Evolutionary conservation across 2,329 filamentous ascomycete species (phyloP).

Genomic region (Diatrype stigma): DNA sequence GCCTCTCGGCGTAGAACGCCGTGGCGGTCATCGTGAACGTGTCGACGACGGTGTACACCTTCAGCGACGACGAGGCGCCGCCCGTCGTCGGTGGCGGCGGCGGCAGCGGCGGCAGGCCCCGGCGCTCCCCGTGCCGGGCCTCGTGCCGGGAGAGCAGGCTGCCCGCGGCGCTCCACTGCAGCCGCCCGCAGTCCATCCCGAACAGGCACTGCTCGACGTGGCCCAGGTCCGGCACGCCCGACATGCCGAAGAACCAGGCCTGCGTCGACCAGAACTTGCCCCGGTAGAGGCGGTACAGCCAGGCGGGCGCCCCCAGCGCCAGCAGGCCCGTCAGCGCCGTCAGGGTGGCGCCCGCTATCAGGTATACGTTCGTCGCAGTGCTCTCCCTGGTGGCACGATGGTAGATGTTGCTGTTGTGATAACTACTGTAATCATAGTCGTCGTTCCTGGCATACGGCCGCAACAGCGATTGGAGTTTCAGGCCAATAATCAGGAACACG

Average conservation of each 20-base stretch:
- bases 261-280: conserved; percentile 14
- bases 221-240: conserved; percentile 5
- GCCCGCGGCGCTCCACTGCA: background rate
- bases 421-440: too few species aligned
- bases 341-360: conserved; percentile 1
- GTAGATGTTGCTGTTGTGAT: too few species aligned
- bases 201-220: background rate
- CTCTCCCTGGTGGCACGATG: too few species aligned
- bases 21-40: conserved; percentile 6
- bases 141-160: background rate
- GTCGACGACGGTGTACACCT: conserved; percentile 6
- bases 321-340: conserved; percentile 2
- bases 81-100: background rate
- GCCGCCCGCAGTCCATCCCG: background rate
- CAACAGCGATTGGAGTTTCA: background rate
- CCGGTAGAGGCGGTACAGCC: conserved; percentile 7
- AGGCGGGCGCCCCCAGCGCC: background rate
- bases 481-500: background rate
- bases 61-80: background rate
- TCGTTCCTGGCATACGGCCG: too few species aligned
- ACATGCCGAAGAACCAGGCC: conserved; percentile 8
- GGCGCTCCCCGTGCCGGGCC: background rate
- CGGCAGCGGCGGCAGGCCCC: background rate
- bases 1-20: conserved; percentile 8
- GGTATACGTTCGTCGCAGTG: background rate